Conservation (phyloP, 2,329 filamentous ascomycete genomes). For the Chalaropsis thielavioides region DNA sequence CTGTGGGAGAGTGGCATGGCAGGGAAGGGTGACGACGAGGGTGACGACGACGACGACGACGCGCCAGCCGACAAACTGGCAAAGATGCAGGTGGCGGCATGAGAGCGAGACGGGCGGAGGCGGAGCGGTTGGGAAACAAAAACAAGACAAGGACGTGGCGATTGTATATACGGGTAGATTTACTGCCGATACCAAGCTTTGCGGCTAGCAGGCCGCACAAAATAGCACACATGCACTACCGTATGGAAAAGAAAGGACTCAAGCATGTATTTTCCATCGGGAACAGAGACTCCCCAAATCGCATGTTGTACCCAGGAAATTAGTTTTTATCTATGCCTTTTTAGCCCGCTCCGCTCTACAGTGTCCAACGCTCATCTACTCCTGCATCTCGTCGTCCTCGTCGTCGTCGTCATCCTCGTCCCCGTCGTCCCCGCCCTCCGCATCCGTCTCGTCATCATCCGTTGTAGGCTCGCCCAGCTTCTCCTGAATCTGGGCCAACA, state of each 20-base stretch:
- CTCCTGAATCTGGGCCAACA: conserved; percentile 48
- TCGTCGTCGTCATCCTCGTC: conserved; percentile 36
- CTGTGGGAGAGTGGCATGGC: conserved; percentile 64
- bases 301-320: background rate
- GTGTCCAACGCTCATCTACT: background rate
- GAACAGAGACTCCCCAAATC: conserved; percentile 1
- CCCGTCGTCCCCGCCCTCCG: conserved; percentile 33
- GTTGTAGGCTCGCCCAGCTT: conserved; percentile 47
- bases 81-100: conserved; percentile 55
- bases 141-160: background rate
- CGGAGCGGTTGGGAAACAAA: background rate
- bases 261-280: background rate
- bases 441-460: conserved; percentile 41
- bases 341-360: background rate
- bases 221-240: background rate
- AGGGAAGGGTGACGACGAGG: conserved; percentile 50
- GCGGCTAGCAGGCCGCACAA: background rate
- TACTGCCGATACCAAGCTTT: background rate
- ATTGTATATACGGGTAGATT: conserved; percentile 7
- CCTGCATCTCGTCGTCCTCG: conserved; percentile 45
- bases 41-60: conserved; percentile 54
- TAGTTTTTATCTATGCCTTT: conserved; percentile 11
- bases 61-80: conserved; percentile 42
- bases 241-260: background rate
- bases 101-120: background rate